Evolutionary conservation across 2,329 filamentous ascomycete genomes (phyloP).

Genomic region (Cladophialophora immunda): DNA sequence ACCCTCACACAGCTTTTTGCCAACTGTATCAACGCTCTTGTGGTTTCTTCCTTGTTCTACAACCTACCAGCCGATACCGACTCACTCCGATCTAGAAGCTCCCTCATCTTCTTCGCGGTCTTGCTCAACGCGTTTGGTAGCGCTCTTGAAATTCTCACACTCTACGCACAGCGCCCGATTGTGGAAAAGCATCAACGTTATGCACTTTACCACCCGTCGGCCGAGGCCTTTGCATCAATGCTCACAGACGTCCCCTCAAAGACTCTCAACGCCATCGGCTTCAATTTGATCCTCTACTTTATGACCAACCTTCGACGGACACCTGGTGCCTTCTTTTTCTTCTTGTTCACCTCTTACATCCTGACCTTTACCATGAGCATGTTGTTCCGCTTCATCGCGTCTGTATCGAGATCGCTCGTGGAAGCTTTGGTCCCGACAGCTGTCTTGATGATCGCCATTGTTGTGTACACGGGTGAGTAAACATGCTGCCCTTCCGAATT

Average conservation of each 20-base stretch:
- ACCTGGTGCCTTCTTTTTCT: slow-evolving; percentile 83
- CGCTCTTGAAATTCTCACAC: slow-evolving; percentile 73
- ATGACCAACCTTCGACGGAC: slow-evolving; percentile 82
- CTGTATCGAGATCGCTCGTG: slow-evolving; percentile 72
- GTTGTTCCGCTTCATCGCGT: slow-evolving; percentile 73
- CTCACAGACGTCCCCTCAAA: slow-evolving; percentile 86
- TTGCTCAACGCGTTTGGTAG: slow-evolving; percentile 69
- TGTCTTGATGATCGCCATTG: slow-evolving; percentile 62
- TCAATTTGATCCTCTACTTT: slow-evolving; percentile 86
- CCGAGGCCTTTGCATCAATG: slow-evolving; percentile 87
- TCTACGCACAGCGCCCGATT: slow-evolving; percentile 89
- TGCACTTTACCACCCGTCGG: slow-evolving; percentile 86
- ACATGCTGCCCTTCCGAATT: background rate
- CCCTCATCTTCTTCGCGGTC: slow-evolving; percentile 70
- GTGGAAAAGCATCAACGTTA: slow-evolving; percentile 90
- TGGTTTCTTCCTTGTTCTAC: slow-evolving; percentile 74
- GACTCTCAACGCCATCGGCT: slow-evolving; percentile 74
- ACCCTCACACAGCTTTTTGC: slow-evolving; percentile 70
- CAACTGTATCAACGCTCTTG: slow-evolving; percentile 66
- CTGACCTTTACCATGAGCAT: slow-evolving; percentile 69
- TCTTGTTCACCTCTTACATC: slow-evolving; percentile 72
- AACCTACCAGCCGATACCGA: slow-evolving; percentile 64
- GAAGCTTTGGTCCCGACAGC: slow-evolving; percentile 66
- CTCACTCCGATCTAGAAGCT: slow-evolving; percentile 70
- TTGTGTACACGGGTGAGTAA: slow-evolving; percentile 70